Base-by-base conservation (phyloP, 2,329 filamentous ascomycete species). In the Fusarium begoniae region DNA sequence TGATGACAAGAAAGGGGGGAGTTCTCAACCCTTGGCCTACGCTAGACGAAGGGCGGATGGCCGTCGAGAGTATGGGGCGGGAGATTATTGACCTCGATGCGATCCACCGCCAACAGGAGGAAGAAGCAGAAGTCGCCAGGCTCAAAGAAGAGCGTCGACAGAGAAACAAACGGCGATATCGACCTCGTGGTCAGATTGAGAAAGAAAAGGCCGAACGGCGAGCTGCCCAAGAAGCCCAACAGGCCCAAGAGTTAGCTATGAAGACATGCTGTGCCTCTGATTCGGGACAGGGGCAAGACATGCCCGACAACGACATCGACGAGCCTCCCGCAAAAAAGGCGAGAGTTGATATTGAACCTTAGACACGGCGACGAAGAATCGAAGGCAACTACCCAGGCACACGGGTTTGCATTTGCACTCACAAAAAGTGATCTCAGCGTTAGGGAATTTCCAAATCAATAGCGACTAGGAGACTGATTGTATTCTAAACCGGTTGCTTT, bases 141-240 rank as follows among this genome's bases (percentile, higher is more conserved):
- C 48, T 66, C 30, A 75, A 67, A 41, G 77, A 79, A 43, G 67
- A 74, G 53, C 63, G 66, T 30, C 72, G 74, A 15, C 56, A 68
- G 38, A 75, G 72, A 24, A 78, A 75, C 48, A 79, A 79, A 43
- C 60, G 64, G n/a, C 72, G 71, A 48, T 79, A 77, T 44, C 61
- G 70, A 18, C 72, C 72, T n/a, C 63, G 75, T 47, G 66, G 75
- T 15, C 61, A 77, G 28, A 65, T 72, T 37, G 65, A 61, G 20
- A 75, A 55, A 56, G 75, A 77, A 47, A 71, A 67, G 54, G 66
- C 70, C 8, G 61, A 74, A 28, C 60, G 41, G 55, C 54, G 55
- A 37, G 72, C 66, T 30, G 68, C 71, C 26, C 53, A 61, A 30
- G 63, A 53, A 32, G 57, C 68, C 18, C 38, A 66, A 44, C 30